phyloP scores from a whole-genome alignment of 176 grass and related monocot species.

The Tuctoria greenei region DNA sequence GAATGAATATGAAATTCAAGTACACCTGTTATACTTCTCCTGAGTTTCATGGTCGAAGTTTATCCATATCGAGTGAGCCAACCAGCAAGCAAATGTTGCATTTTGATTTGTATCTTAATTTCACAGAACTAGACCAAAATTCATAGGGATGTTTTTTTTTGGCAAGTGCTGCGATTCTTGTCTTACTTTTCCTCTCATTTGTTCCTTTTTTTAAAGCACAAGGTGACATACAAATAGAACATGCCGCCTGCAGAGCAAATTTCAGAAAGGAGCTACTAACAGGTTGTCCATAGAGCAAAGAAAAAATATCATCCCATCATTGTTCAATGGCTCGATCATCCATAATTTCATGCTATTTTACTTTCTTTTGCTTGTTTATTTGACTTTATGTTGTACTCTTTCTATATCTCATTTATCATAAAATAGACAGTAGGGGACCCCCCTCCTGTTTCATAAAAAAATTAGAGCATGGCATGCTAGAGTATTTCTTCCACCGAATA shows the following conservation, averaged over 20 bases:
- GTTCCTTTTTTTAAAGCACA: neutral
- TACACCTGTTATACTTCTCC: neutral
- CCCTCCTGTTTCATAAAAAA: too few species aligned
- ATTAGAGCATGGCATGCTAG: constrained; percentile 2
- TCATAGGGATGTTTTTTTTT: neutral
- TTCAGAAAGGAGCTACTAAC: too few species aligned
- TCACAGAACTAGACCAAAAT: neutral
- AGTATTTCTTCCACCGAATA: neutral
- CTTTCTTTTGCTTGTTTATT: too few species aligned
- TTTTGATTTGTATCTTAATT: neutral
- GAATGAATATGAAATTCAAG: neutral
- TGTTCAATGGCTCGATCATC: too few species aligned
- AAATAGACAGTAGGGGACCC: too few species aligned
- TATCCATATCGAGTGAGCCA: neutral
- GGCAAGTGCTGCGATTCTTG: neutral
- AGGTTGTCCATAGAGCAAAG: too few species aligned
- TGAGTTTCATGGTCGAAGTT: neutral
- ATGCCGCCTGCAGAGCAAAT: too few species aligned
- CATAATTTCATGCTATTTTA: too few species aligned
- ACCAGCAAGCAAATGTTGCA: neutral
- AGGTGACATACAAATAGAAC: neutral
- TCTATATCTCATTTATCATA: too few species aligned
- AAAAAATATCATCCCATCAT: too few species aligned
- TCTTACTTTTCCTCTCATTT: neutral
- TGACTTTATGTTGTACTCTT: too few species aligned